phyloP scores from a whole-genome alignment of 208 protist species.

The Wallacemonas rigidus region DNA sequence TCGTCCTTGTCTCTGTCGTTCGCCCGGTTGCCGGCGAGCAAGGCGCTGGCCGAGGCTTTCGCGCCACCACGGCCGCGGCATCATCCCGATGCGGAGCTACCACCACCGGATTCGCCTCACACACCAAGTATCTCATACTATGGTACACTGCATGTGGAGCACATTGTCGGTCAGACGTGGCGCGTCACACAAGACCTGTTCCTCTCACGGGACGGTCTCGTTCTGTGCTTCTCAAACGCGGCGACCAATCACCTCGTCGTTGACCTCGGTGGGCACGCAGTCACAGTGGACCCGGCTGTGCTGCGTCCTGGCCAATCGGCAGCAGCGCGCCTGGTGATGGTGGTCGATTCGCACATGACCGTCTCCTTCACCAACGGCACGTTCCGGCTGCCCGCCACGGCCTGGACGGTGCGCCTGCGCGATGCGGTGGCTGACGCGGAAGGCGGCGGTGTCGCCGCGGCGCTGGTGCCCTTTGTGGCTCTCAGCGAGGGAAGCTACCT shows the following conservation, averaged over 20 bases:
- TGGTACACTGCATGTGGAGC: not conserved
- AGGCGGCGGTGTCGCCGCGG: conserved; percentile 36
- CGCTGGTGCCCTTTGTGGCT: conserved; percentile 69
- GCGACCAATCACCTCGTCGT: conserved; percentile 77
- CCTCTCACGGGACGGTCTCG: conserved; percentile 42
- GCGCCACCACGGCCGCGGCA: not conserved
- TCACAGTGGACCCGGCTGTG: conserved; percentile 44
- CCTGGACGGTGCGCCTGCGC: conserved; percentile 28
- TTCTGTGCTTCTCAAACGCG: conserved; percentile 67
- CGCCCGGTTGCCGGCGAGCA: not conserved
- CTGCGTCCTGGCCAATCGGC: not conserved
- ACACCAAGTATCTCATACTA: too few species aligned
- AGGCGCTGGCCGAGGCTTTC: not conserved
- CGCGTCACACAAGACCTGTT: conserved; percentile 26
- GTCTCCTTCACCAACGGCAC: conserved; percentile 65
- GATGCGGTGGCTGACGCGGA: conserved; percentile 27
- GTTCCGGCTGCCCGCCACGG: conserved; percentile 49
- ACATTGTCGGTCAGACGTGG: conserved; percentile 2
- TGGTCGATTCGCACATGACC: conserved; percentile 70
- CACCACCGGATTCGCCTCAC: too few species aligned
- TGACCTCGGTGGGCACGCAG: conserved; percentile 55
- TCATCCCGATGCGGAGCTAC: too few species aligned
- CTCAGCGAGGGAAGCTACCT: conserved; percentile 81
- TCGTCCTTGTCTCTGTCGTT: not conserved
- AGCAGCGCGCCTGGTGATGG: conserved; percentile 42